Evolutionary conservation across 1,284 basidiomycete species (phyloP), one percentile per base, ranked within the genome.

Genomic region (Cryptococcus depauperatus): DNA sequence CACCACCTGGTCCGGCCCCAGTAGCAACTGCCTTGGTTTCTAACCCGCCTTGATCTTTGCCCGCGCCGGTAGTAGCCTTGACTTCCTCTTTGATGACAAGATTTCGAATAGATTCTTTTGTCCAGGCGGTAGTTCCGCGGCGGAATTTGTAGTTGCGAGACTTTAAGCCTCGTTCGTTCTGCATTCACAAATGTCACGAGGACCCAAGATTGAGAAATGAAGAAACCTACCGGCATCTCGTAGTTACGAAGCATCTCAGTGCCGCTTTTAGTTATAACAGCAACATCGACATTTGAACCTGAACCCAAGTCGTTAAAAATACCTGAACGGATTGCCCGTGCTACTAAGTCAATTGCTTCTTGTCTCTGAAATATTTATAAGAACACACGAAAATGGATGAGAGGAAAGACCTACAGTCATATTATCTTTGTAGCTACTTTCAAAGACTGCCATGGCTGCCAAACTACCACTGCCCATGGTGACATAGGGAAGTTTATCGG

Each of bases 291-390:
- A 67, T 99, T 98, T 18, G 86, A 91, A 42, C 95, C 95, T 0
- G 91, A 96, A 8, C 95, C 95, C 33, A 98, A 78, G 75, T 99
- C 95, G 75, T 99, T 98, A 78, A 96, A 98, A 67, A 99, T 93
- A 79, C 95, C 95, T 1, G 89, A 85, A 37, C 84, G 83, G 62
- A 99, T 84, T 25, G 95, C 92, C 35, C 81, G 77, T 35, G 83
- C 81, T 18, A 97, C 92, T 10, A 98, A 77, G 18, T 76, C 74
- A 47, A 97, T 79, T 1, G 92, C 93, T 37, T 85, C 84, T 45
- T 80, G 76, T 40, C 85, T 79, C 85, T 92, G 16, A 9, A 16
- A 50, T 30, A 52, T 41, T 25, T 10, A 3, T 14, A 25, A n/a
- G n/a, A 21, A 7, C 11, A 19, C 27, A 42, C 37, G 14, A 40